These are phyloP conservation scores for Favolaschia claudopus DNA, from an alignment of 768 basidiomycete genomes.

Conservation along the genomic window DNA sequence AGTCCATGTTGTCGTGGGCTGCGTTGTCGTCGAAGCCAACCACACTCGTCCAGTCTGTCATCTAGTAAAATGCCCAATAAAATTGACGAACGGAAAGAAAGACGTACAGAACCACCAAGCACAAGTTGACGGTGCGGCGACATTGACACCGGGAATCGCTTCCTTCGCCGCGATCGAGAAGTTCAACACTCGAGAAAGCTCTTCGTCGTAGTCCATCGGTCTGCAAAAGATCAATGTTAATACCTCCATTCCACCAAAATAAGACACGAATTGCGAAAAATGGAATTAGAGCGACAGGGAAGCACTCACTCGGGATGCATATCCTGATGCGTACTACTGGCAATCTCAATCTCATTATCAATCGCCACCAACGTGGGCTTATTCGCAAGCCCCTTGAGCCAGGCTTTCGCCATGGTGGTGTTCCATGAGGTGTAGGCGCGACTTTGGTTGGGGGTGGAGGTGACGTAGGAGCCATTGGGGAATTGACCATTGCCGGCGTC, in stretches of 20 bases:
- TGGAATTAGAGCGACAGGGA: neutral
- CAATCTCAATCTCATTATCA: conserved; percentile 68
- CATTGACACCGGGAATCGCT: conserved; percentile 22
- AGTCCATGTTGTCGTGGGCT: conserved; percentile 60
- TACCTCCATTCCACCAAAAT: neutral
- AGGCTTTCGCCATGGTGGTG: conserved; percentile 47
- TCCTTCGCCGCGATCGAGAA: conserved; percentile 38
- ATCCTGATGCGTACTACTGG: conserved; percentile 60
- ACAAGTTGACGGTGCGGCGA: conserved; percentile 28
- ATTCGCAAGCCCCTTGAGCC: conserved; percentile 54
- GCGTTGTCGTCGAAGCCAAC: conserved; percentile 57
- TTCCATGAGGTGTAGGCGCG: conserved; percentile 58
- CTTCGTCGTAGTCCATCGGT: conserved; percentile 59
- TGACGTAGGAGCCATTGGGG: conserved; percentile 55
- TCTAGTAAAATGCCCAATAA: neutral
- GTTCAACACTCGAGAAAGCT: conserved; percentile 52
- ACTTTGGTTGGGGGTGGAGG: conserved; percentile 48
- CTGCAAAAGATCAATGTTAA: conserved; percentile 33
- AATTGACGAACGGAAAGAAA: neutral
- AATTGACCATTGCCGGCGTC: conserved; percentile 58
- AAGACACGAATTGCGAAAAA: neutral
- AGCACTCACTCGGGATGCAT: conserved; percentile 58
- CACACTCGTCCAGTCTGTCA: conserved; percentile 58
- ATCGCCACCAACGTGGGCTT: conserved; percentile 57
- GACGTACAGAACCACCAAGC: conserved; percentile 28